Base-by-base conservation (phyloP, 192 early-diverging fungal genomes). In the Coemansia sp. region DNA sequence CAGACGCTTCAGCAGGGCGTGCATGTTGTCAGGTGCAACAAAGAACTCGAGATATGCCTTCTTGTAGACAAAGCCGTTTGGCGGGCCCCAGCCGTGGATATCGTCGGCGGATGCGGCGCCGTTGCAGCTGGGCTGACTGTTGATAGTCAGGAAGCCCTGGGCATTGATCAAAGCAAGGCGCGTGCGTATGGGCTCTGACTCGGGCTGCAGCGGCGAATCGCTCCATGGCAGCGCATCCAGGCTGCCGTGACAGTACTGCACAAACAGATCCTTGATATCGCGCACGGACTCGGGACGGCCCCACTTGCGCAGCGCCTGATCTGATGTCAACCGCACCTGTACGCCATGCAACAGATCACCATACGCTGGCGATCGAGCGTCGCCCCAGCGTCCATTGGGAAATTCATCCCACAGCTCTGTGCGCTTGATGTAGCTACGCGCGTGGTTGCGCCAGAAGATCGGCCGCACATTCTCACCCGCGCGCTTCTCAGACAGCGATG, bases 1-100 rank as follows among this genome's bases (percentile, higher is more conserved):
- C 45, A 95, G 74, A 26, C 82, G 82, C 6, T 69, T 51, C 72
- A 88, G 86, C 46, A 98, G 79, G 10, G 63, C 78, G 32, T 90
- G 85, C 59, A 98, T 70, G 32, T 75, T 74, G 36, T 77, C 87
- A 15, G 93, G 89, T 21, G 90, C 82, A 13, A 95, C 88, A 74
- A 98, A 98, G 84, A 98, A 98, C 85, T 98, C 96, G 52, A 98
- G 86, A 65, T 98, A 98, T 5, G 94, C 91, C 87, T 97, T 97
- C 74, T 97, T 94, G 86, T 93, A 98, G 26, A 97, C 93, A 66
- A 91, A 98, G 45, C 95, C 96, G 75, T 95, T 92, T 72, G 92
- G 88, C 40, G 96, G 96, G 51, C 96, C 96, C 96, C 96, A 98
- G 48, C 96, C 96, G 82, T 88, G 90, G 32, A 85, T 69, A 61